Conservation (phyloP, 345 rosid genomes). For the Psidium guajava region DNA sequence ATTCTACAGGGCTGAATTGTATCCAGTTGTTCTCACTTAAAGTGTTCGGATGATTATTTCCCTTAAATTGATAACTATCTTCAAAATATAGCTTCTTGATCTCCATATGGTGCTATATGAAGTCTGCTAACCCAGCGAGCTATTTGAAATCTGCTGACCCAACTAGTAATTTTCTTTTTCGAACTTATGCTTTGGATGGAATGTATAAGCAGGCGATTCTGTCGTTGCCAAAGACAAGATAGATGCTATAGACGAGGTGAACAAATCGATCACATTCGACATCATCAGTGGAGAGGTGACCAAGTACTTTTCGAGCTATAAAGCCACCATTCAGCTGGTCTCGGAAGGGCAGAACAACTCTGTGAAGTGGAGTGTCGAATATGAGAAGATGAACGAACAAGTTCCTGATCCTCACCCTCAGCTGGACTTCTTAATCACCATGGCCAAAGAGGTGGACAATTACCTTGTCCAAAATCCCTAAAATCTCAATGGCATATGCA, state of each 20-base stretch:
- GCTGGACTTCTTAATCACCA: constrained; percentile 10
- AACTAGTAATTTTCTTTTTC: not conserved
- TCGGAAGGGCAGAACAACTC: not conserved
- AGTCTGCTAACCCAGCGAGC: not conserved
- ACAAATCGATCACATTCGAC: constrained; percentile 4
- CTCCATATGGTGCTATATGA: not conserved
- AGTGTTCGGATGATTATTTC: not conserved
- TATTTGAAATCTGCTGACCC: not conserved
- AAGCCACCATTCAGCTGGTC: constrained; percentile 1
- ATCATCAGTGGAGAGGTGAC: constrained; percentile 19
- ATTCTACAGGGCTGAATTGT: not conserved
- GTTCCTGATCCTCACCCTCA: constrained; percentile 14
- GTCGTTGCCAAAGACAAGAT: constrained; percentile 4
- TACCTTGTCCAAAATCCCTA: not conserved
- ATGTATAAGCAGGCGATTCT: not conserved
- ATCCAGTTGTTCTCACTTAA: not conserved
- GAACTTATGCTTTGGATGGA: not conserved
- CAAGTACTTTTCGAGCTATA: constrained; percentile 13
- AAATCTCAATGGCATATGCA: not conserved
- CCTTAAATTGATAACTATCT: not conserved
- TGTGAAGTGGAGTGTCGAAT: constrained; percentile 13
- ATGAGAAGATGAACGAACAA: constrained; percentile 15
- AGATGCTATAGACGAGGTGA: constrained; percentile 10
- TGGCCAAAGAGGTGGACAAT: constrained; percentile 12
- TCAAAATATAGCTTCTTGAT: not conserved